Evolutionary conservation across 176 grass and related monocot species (phyloP).

Genomic region (Pharus latifolius): DNA sequence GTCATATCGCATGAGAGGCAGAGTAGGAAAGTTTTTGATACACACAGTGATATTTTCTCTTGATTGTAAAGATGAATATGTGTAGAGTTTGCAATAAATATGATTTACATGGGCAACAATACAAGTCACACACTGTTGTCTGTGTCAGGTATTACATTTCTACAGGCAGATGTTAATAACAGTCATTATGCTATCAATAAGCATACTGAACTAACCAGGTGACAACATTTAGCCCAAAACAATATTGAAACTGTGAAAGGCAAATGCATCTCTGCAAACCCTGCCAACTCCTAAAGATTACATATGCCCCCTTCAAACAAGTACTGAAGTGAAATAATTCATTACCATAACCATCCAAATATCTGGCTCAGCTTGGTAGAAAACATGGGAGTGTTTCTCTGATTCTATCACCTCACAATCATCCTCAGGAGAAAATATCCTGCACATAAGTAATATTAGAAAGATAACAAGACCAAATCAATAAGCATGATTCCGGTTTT

Average conservation of each 20-base stretch:
- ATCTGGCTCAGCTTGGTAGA: constrained; percentile 84
- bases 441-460: constrained; percentile 27
- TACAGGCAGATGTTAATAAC: not conserved
- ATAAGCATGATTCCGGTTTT: too few species aligned
- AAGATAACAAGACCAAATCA: not conserved
- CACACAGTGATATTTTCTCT: not conserved
- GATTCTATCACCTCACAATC: constrained; percentile 94
- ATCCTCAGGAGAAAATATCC: constrained; percentile 90
- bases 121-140: not conserved
- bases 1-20: not conserved
- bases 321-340: not conserved
- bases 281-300: not conserved
- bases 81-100: not conserved
- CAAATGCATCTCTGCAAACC: not conserved
- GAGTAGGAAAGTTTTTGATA: not conserved
- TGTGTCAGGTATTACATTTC: not conserved
- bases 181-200: not conserved
- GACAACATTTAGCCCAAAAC: not conserved
- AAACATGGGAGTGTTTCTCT: constrained; percentile 81
- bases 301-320: not conserved
- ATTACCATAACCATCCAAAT: constrained; percentile 98
- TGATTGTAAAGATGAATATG: not conserved
- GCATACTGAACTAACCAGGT: not conserved
- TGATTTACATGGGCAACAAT: not conserved
- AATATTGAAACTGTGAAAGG: not conserved